Evolutionary conservation across 148 eudicot genomes (phyloP), one percentile per base, ranked within the genome.

Genomic region (Amaranthus cruentus): DNA sequence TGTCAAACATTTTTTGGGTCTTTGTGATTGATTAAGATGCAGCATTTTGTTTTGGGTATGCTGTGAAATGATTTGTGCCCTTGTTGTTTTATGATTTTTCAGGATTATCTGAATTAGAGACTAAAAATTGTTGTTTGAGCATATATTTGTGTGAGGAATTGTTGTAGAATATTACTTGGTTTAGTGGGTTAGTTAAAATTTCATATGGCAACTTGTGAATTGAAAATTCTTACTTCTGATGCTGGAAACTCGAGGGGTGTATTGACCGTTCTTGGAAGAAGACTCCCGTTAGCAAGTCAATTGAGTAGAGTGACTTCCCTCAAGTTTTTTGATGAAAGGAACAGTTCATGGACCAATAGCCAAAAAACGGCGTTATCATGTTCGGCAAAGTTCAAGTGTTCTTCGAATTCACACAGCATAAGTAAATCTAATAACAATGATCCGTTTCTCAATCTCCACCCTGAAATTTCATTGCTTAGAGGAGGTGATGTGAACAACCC

Each of bases 381-480:
- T 78, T 77, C 76, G n/a, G 70, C 73, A 9, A 82, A 61, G 65
- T 42, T 89, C 56, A 91, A 78, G 65, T 94, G 97, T 83, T 82
- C 79, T 0, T 73, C 90, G 38, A 87, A 83, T 62, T 87, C 97
- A 7, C 87, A 84, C 9, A 82, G 81, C 71, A 79, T 81, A 14
- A 86, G 83, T 78, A 83, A 86, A 50, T 81, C 70, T 69, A 78
- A 85, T 57, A 85, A 70, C 67, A 92, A 76, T 73, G 97, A 95
- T 71, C 90, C 96, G 0, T 91, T 91, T 76, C 88, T 91, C 56
- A 90, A 88, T 79, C 80, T 85, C 67, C 97, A 95, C 67, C 97
- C 97, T 1, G 98, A 95, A 66, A 83, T 95, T 51, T 83, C 98
- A 0, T 75, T 95, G 87, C 97, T 95, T 68, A 87, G 97, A 85